phyloP scores from a whole-genome alignment of 1,284 basidiomycete species.

The Boletus mariae region DNA sequence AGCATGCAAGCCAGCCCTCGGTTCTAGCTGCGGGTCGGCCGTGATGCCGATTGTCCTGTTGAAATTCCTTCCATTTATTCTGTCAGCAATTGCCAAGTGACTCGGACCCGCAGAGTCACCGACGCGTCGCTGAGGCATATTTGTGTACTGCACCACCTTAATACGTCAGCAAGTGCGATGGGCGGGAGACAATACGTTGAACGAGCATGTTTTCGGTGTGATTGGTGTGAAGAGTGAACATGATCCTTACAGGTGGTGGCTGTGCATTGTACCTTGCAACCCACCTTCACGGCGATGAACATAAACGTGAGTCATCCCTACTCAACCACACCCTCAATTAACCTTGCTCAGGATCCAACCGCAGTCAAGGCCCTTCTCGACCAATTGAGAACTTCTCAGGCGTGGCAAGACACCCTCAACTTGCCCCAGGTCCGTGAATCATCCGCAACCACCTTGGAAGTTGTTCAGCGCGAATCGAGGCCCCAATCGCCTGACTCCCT shows the following conservation, averaged over 20 bases:
- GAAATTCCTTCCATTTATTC: not conserved
- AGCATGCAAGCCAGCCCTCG: too few species aligned
- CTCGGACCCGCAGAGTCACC: not conserved
- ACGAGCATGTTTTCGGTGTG: too few species aligned
- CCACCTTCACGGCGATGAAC: slow-evolving; percentile 14
- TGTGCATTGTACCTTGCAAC: not conserved
- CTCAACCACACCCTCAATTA: not conserved
- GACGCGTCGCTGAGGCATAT: not conserved
- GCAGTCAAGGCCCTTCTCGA: slow-evolving; percentile 65
- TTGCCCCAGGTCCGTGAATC: slow-evolving; percentile 8
- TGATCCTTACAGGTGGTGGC: not conserved
- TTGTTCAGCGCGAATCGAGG: slow-evolving; percentile 7
- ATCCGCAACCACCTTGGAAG: slow-evolving; percentile 6
- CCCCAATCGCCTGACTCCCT: not conserved
- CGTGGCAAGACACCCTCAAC: slow-evolving; percentile 54
- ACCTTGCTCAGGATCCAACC: slow-evolving; percentile 43
- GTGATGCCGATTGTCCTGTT: not conserved
- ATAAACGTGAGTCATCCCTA: slow-evolving; percentile 42
- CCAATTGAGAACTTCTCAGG: slow-evolving; percentile 57
- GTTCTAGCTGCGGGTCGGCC: too few species aligned
- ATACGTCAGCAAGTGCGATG: not conserved
- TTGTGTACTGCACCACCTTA: too few species aligned
- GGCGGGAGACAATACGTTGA: not conserved
- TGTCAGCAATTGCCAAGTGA: not conserved
- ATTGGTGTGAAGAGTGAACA: too few species aligned